Percentiles rank a stretch among this genome's conserved stretches.
phyloP scores from a whole-genome alignment of 192 early-diverging fungal species.

The Chytriomyces confervae region DNA sequence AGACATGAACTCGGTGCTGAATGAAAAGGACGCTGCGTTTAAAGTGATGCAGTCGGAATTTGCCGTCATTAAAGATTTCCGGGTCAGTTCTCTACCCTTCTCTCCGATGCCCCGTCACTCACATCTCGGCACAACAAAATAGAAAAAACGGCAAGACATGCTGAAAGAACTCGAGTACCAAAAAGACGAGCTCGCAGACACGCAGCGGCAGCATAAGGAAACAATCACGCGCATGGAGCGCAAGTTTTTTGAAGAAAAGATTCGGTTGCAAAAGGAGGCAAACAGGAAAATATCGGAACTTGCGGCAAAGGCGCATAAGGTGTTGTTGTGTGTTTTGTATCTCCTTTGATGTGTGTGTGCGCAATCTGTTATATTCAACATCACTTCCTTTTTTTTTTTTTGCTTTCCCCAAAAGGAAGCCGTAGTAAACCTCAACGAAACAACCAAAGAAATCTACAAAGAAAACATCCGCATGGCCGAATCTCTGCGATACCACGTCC shows the following conservation, averaged over 20 bases:
- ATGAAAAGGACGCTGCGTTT: conserved; percentile 63
- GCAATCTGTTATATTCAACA: neutral
- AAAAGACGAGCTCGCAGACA: conserved; percentile 61
- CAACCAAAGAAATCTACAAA: conserved; percentile 68
- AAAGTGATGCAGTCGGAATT: conserved; percentile 70
- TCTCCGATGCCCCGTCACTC: neutral
- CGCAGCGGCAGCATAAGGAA: conserved; percentile 62
- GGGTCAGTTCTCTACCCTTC: conserved; percentile 43
- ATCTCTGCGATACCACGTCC: conserved; percentile 61
- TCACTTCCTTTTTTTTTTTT: neutral
- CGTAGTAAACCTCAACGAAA: conserved; percentile 60
- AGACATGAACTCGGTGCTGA: conserved; percentile 56
- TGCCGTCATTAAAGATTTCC: conserved; percentile 68
- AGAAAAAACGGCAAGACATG: conserved; percentile 68
- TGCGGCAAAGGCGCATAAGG: conserved; percentile 66
- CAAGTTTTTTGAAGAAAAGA: conserved; percentile 73
- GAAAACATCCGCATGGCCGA: conserved; percentile 68
- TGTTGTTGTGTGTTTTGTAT: neutral
- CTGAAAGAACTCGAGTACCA: conserved; percentile 62
- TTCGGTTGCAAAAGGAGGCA: conserved; percentile 68
- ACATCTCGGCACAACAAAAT: neutral
- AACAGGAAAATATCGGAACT: conserved; percentile 67
- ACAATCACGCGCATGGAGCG: conserved; percentile 63
- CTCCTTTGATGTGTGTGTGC: neutral
- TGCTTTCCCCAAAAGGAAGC: conserved; percentile 55